A percentile compares a stretch with the other conserved stretches of the same genome.
These are phyloP conservation scores for Cryptococcus hybrid DNA, from an alignment of 1,284 basidiomycete species.

Conservation along the genomic window DNA sequence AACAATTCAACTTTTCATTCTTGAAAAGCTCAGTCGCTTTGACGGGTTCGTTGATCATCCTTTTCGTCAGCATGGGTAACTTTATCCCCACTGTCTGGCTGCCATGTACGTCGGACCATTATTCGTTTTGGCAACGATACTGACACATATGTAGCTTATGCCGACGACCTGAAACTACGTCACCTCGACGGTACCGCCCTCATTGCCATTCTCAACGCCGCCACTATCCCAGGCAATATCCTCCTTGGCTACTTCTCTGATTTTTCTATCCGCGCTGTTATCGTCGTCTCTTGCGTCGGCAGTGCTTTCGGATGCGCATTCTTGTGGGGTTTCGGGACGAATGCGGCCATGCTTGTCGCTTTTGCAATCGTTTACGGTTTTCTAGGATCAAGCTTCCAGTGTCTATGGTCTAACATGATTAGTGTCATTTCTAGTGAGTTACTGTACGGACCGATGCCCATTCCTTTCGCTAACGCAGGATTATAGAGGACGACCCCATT, in stretches of 20 bases:
- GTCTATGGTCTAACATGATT: slow-evolving; percentile 40
- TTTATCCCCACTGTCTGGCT: slow-evolving; percentile 48
- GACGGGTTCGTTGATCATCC: slow-evolving; percentile 36
- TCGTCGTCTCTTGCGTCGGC: slow-evolving; percentile 38
- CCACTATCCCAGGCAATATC: slow-evolving; percentile 43
- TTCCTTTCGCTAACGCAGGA: neutral
- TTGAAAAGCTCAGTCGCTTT: slow-evolving; percentile 27
- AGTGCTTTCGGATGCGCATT: slow-evolving; percentile 39
- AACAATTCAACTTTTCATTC: slow-evolving; percentile 28
- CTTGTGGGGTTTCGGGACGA: slow-evolving; percentile 48
- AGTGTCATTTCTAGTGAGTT: slow-evolving; percentile 31
- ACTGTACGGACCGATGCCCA: neutral
- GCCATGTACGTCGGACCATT: slow-evolving; percentile 29
- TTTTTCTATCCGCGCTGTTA: slow-evolving; percentile 31
- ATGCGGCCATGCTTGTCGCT: slow-evolving; percentile 23
- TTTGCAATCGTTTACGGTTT: slow-evolving; percentile 39
- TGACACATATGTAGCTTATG: slow-evolving; percentile 29
- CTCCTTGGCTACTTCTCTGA: slow-evolving; percentile 45
- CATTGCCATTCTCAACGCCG: slow-evolving; percentile 48
- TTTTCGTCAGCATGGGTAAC: slow-evolving; percentile 44
- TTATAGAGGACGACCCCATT: slow-evolving; percentile 40
- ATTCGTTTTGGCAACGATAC: neutral
- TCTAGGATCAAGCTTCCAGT: slow-evolving; percentile 33
- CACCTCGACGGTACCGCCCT: slow-evolving; percentile 42
- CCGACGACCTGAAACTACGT: slow-evolving; percentile 33